Percentiles rank a stretch among this genome's conserved stretches.
These are phyloP conservation scores for Talaromyces liani DNA, from an alignment of 495 filamentous ascomycete genomes.

Conservation along the genomic window DNA sequence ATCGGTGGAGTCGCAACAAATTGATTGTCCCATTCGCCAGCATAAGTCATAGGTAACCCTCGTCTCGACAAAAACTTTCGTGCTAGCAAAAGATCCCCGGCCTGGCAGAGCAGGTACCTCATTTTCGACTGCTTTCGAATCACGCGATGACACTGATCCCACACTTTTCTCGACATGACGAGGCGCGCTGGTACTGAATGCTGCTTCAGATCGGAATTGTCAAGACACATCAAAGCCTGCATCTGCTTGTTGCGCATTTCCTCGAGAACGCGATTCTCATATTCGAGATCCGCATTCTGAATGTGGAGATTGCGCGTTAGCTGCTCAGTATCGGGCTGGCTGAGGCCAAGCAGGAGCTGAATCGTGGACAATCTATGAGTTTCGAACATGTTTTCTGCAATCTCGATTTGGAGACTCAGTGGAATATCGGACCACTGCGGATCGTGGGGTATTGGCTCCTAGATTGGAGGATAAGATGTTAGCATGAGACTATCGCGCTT, in stretches of 20 bases:
- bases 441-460: conserved; percentile 2
- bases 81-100: conserved; percentile 20
- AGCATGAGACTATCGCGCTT: not conserved
- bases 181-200: conserved; percentile 15
- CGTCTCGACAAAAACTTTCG: conserved; percentile 21
- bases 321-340: conserved; percentile 12
- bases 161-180: conserved; percentile 16
- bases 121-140: conserved; percentile 7
- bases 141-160: conserved; percentile 10
- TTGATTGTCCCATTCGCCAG: conserved; percentile 25
- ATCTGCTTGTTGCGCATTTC: conserved; percentile 28
- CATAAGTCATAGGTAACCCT: conserved; percentile 18
- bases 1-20: conserved; percentile 13
- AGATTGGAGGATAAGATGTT: not conserved
- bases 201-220: conserved; percentile 19
- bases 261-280: conserved; percentile 21
- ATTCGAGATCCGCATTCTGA: conserved; percentile 19
- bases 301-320: conserved; percentile 10
- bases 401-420: conserved; percentile 26
- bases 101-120: conserved; percentile 21
- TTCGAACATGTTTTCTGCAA: conserved; percentile 24
- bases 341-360: conserved; percentile 21
- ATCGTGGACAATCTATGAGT: conserved; percentile 12
- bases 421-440: conserved; percentile 30
- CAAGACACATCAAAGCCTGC: conserved; percentile 17